Evolutionary conservation across 495 filamentous ascomycete species (phyloP).

Genomic region (Parachaetomium inaequale): DNA sequence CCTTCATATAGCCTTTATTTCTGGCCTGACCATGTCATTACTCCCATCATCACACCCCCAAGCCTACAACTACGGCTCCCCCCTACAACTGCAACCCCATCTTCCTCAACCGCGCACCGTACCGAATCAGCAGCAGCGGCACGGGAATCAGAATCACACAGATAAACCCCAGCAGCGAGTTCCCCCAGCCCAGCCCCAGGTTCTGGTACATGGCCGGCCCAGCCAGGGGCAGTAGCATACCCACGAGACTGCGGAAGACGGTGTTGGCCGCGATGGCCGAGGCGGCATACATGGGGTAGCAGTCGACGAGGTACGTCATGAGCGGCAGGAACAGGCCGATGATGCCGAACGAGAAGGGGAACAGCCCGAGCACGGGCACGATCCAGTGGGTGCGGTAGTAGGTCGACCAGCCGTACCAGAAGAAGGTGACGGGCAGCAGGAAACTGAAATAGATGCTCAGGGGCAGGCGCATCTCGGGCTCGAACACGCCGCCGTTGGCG

Average conservation of each 20-base stretch:
- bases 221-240: constrained; percentile 55
- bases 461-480: constrained; percentile 55
- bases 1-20: too few relatives aligned
- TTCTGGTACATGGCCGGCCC: constrained; percentile 51
- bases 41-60: too few relatives aligned
- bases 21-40: too few relatives aligned
- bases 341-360: constrained; percentile 50
- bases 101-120: constrained; percentile 56
- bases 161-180: constrained; percentile 59
- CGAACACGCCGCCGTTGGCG: constrained; percentile 51
- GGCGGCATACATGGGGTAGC: constrained; percentile 58
- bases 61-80: not conserved
- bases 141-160: constrained; percentile 65
- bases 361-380: constrained; percentile 51
- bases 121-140: constrained; percentile 71
- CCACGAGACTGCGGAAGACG: constrained; percentile 50
- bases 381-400: constrained; percentile 39
- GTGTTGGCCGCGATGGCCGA: constrained; percentile 55
- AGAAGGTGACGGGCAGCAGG: constrained; percentile 43
- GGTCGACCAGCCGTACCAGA: constrained; percentile 47
- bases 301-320: constrained; percentile 58
- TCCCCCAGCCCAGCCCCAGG: constrained; percentile 58
- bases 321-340: constrained; percentile 52
- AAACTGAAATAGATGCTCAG: constrained; percentile 37
- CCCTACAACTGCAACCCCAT: constrained; percentile 26